Percentiles rank a stretch among this genome's conserved stretches.
These are phyloP conservation scores for Lolium multiflorum DNA, from an alignment of 176 grass and related monocot genomes.

Conservation along the genomic window DNA sequence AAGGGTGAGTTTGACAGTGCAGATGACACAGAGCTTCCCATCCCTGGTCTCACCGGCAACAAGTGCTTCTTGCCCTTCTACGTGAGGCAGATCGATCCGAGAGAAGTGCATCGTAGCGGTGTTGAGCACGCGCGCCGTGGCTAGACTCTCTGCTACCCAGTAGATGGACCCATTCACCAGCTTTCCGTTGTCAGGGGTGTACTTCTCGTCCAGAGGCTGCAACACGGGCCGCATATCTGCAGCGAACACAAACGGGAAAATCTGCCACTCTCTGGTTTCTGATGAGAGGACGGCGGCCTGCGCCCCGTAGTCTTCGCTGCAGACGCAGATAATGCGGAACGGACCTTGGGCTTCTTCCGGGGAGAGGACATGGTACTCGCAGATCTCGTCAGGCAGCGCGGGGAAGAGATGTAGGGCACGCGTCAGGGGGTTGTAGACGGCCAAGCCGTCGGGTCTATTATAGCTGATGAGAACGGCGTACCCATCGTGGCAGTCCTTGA, in stretches of 20 bases:
- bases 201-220: background rate
- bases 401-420: constrained; percentile 3
- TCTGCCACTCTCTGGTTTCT: constrained; percentile 2
- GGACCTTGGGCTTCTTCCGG: background rate
- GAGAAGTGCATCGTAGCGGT: background rate
- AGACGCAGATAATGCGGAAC: constrained; percentile 1
- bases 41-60: background rate
- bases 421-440: background rate
- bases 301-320: background rate
- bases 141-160: background rate
- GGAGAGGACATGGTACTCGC: constrained; percentile 13
- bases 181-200: background rate
- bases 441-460: background rate
- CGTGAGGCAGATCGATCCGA: background rate
- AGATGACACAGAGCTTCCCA: background rate
- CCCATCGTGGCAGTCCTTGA: background rate
- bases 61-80: background rate
- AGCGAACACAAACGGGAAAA: background rate
- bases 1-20: background rate
- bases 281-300: background rate
- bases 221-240: background rate
- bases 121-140: background rate
- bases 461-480: background rate
- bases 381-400: background rate
- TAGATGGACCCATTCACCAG: constrained; percentile 5